Evolutionary conservation across 495 filamentous ascomycete species (phyloP).

Genomic region (Diplogelasinospora grovesii): DNA sequence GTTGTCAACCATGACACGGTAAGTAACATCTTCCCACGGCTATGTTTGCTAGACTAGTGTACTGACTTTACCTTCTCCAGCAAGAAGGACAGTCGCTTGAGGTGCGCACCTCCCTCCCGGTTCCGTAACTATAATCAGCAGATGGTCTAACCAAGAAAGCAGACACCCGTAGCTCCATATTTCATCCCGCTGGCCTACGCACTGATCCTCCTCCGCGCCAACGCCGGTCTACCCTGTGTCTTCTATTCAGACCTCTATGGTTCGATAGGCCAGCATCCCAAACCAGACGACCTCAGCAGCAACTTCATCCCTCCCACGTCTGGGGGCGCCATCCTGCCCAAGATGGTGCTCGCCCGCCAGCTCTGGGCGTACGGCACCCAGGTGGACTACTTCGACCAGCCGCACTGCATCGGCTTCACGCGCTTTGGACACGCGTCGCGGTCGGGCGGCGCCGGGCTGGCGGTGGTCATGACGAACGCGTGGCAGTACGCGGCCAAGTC

Average conservation of each 20-base stretch:
- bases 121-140: no score
- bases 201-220: conserved; percentile 59
- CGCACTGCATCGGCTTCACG: conserved; percentile 64
- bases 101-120: conserved; percentile 5
- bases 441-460: conserved; percentile 40
- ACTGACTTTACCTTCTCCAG: conserved; percentile 2
- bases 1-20: conserved; percentile 55
- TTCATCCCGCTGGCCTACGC: conserved; percentile 58
- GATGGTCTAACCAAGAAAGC: no score
- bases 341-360: conserved; percentile 57
- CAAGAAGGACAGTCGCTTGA: conserved; percentile 24
- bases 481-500: conserved; percentile 33
- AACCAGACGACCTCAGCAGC: conserved; percentile 8
- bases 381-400: conserved; percentile 59
- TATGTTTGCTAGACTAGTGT: not conserved
- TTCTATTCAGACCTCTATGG: conserved; percentile 76
- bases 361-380: conserved; percentile 66
- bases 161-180: conserved; percentile 47
- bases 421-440: conserved; percentile 33
- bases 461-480: conserved; percentile 54
- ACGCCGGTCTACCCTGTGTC: conserved; percentile 60
- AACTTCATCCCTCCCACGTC: conserved; percentile 48
- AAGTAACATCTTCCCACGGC: conserved; percentile 44
- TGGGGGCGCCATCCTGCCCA: conserved; percentile 48
- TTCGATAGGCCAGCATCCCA: conserved; percentile 45